Base-by-base conservation (phyloP, 179 eudicot genomes). In the Vitellaria paradoxa region DNA sequence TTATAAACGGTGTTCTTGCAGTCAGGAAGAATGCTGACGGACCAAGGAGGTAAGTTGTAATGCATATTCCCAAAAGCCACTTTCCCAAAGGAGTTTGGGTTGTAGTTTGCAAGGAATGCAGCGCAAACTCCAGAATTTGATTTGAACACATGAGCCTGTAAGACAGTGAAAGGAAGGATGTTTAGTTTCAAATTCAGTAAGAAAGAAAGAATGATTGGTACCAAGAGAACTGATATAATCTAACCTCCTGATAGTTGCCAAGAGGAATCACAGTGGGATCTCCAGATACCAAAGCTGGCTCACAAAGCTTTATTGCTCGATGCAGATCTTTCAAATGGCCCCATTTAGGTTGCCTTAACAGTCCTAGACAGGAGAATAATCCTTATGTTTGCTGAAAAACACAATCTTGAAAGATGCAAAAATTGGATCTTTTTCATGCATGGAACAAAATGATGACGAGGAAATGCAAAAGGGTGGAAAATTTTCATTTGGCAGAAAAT, bases 21-120 rank as follows among this genome's bases (percentile, higher is more conserved):
- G 82, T 93, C 97, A 20, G 99, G 99, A 80, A 95, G 97, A 78
- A 95, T 95, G 90, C 99, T 95, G 73, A 95, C 86, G 45, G 99
- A 95, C 99, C 99, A 95, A 68, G 99, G 99, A 37, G 99, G 99
- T 17, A 95, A 79, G 73, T 95, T 83, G 77, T 95, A 93, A 82
- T 93, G 94, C 78, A 52, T 82, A 78, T 89, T 75, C 49, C 83
- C 84, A 69, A 86, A 92, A 2, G 88, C 49, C 76, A 95, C 97
- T 79, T 70, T 95, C 47, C 95, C 99, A 77, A 83, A 90, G 53
- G 97, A 89, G 69, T 82, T 79, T 65, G 92, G 82, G 72, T 95
- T 80, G 71, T 93, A 89, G 70, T 95, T 95, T 76, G 97, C 94
- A 59, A 95, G 92, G 85, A 95, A 95, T 65, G 97, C 97, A 80